Conservation (phyloP, 768 basidiomycete genomes). For the Pulveroboletus sp. region DNA sequence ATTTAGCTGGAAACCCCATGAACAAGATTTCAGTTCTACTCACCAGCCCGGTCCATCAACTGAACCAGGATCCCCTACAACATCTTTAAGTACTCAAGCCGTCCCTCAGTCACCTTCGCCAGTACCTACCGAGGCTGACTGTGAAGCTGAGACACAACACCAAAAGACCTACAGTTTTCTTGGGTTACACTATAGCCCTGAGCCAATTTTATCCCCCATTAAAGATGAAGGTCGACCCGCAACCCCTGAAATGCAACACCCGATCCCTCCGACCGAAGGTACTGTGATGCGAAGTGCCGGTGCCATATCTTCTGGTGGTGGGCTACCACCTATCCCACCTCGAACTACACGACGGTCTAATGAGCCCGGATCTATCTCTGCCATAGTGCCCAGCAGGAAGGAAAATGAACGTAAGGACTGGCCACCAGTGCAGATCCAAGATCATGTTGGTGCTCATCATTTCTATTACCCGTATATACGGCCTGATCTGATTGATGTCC, state of each 20-base stretch:
- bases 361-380: background rate
- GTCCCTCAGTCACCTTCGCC: constrained; percentile 25
- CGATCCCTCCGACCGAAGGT: background rate
- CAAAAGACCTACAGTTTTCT: constrained; percentile 22
- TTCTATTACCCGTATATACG: background rate
- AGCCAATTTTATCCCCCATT: background rate
- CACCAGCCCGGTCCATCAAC: constrained; percentile 5
- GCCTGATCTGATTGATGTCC: background rate
- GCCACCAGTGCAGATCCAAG: background rate
- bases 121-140: constrained; percentile 22
- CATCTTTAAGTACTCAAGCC: background rate
- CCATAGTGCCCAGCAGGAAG: constrained; percentile 15
- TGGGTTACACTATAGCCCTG: constrained; percentile 18
- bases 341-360: constrained; percentile 18
- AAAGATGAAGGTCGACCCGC: constrained; percentile 17
- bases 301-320: background rate
- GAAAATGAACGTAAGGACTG: constrained; percentile 24
- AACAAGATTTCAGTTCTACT: constrained; percentile 8
- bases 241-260: constrained; percentile 22
- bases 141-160: constrained; percentile 12
- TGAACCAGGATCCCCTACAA: constrained; percentile 1
- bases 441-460: constrained; percentile 14
- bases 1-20: constrained; percentile 15
- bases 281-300: background rate
- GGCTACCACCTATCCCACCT: constrained; percentile 25